Conservation (phyloP, 768 basidiomycete species). For the Lactifluus rugatus region DNA sequence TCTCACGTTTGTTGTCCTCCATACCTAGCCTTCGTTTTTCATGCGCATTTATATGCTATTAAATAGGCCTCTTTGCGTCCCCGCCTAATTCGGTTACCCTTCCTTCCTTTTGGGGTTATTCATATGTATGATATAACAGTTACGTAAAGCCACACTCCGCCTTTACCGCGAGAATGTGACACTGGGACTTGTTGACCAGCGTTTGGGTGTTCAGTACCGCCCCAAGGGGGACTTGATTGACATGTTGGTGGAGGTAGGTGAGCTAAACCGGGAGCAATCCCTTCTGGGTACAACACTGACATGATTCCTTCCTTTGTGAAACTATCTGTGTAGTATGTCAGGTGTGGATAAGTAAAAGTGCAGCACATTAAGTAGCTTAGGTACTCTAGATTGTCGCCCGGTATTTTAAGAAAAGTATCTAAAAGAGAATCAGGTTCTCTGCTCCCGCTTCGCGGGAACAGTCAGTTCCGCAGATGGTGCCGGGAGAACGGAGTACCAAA, state of each 20-base stretch:
- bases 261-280: no score
- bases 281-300: no score
- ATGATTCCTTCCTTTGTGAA: no score
- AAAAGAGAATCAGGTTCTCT: background rate
- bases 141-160: background rate
- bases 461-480: slow-evolving; percentile 2
- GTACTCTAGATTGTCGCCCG: no score
- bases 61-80: background rate
- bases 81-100: slow-evolving; percentile 8
- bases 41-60: slow-evolving; percentile 17
- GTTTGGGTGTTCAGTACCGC: background rate
- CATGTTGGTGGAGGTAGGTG: background rate
- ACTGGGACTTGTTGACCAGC: background rate
- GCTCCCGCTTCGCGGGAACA: slow-evolving; percentile 4
- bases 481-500: slow-evolving; percentile 36
- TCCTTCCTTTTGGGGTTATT: slow-evolving; percentile 27
- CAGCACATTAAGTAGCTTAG: no score
- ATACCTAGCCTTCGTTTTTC: slow-evolving; percentile 6
- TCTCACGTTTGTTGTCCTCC: background rate
- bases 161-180: slow-evolving; percentile 18
- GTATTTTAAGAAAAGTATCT: no score
- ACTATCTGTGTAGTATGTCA: no score
- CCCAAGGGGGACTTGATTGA: background rate
- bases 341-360: no score
- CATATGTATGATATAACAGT: slow-evolving; percentile 11